These are phyloP conservation scores for Podospora conica DNA, from an alignment of 495 filamentous ascomycete species.

Conservation along the genomic window DNA sequence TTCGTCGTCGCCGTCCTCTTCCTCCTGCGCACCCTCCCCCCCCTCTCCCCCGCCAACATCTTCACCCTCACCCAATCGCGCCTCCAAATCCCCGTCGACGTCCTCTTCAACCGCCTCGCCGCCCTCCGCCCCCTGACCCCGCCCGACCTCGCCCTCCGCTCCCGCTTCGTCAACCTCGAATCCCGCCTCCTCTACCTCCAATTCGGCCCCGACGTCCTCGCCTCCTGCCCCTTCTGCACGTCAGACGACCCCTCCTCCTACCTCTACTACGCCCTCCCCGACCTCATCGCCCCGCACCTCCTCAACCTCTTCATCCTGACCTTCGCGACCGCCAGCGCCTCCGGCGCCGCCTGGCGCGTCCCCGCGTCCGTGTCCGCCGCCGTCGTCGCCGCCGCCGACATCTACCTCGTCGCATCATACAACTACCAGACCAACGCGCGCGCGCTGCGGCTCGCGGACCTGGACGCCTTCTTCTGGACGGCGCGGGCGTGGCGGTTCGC, in stretches of 20 bases:
- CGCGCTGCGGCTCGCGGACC: slow-evolving; percentile 49
- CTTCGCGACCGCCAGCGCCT: slow-evolving; percentile 51
- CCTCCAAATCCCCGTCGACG: slow-evolving; percentile 74
- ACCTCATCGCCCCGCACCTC: slow-evolving; percentile 68
- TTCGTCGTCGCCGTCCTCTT: slow-evolving; percentile 48
- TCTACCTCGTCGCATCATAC: slow-evolving; percentile 53
- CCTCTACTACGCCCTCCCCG: slow-evolving; percentile 74
- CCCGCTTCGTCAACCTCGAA: slow-evolving; percentile 62
- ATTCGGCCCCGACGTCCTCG: slow-evolving; percentile 66
- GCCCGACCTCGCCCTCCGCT: slow-evolving; percentile 56
- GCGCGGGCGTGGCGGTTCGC: slow-evolving; percentile 54
- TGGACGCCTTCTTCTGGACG: slow-evolving; percentile 64
- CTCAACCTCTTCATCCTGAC: slow-evolving; percentile 65
- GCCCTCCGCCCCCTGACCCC: slow-evolving; percentile 57
- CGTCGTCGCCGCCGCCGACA: slow-evolving; percentile 55
- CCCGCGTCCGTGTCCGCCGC: slow-evolving; percentile 58
- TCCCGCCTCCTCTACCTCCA: slow-evolving; percentile 75
- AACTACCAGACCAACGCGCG: slow-evolving; percentile 54
- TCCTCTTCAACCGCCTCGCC: slow-evolving; percentile 75
- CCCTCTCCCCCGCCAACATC: slow-evolving; percentile 71
- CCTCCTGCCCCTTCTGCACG: slow-evolving; percentile 75
- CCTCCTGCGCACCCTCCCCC: slow-evolving; percentile 58
- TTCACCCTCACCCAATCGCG: slow-evolving; percentile 73
- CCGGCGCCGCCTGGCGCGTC: slow-evolving; percentile 59
- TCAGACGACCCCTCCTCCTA: slow-evolving; percentile 64